phyloP scores from a whole-genome alignment of 306 rosid species.

The Spatholobus suberectus region DNA sequence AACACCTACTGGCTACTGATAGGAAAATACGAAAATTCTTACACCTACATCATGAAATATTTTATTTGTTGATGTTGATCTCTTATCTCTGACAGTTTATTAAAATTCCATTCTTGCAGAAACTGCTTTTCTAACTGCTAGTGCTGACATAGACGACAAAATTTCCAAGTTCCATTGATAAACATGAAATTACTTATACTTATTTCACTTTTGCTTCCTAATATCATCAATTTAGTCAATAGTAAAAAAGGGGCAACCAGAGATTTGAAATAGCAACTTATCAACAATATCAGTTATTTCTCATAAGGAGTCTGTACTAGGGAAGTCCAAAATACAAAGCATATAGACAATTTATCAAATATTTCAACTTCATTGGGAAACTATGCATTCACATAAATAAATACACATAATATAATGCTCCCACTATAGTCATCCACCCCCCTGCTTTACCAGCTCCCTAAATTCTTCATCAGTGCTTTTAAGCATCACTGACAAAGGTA shows the following conservation, averaged over 20 bases:
- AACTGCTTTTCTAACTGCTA: constrained; percentile 15
- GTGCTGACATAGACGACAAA: not conserved
- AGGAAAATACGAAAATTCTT: not conserved
- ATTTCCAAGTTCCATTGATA: constrained; percentile 5
- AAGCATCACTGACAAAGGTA: constrained; percentile 78
- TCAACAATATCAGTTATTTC: not conserved
- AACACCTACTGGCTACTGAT: not conserved
- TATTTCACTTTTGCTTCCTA: constrained; percentile 25
- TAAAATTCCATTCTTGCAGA: not conserved
- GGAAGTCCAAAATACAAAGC: constrained; percentile 5
- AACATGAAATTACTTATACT: constrained; percentile 5
- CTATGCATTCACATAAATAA: constrained; percentile 24
- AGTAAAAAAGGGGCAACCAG: not conserved
- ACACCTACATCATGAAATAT: constrained; percentile 55
- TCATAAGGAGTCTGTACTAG: not conserved
- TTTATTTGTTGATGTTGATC: constrained; percentile 1
- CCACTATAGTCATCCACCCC: constrained; percentile 30
- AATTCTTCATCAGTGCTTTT: constrained; percentile 84
- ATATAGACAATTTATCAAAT: constrained; percentile 32
- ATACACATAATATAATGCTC: constrained; percentile 15
- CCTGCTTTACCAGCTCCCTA: constrained; percentile 48
- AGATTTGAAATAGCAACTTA: constrained; percentile 19
- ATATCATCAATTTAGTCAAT: constrained; percentile 3
- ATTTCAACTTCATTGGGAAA: not conserved
- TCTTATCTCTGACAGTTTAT: not conserved